These are phyloP conservation scores for Suillus alpinus DNA, from an alignment of 768 basidiomycete species.

Conservation along the genomic window DNA sequence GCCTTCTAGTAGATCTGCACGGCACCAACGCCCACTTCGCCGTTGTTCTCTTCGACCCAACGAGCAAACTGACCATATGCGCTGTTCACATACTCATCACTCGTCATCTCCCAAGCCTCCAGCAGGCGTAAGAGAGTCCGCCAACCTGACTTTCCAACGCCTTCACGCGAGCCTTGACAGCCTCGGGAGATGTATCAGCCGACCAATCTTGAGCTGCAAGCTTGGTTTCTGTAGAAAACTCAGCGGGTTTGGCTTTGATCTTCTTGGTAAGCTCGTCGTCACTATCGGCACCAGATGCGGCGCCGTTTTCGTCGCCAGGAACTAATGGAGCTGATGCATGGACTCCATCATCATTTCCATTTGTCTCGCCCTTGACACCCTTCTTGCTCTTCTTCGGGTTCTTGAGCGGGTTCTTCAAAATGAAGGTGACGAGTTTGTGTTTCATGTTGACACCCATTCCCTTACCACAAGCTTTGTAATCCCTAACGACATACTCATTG, in stretches of 20 bases:
- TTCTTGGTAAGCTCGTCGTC: constrained; percentile 86
- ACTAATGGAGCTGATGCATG: constrained; percentile 36
- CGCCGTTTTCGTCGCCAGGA: constrained; percentile 43
- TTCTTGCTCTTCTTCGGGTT: constrained; percentile 66
- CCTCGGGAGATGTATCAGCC: constrained; percentile 84
- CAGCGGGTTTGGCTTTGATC: no score
- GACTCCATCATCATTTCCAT: constrained; percentile 46
- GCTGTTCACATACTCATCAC: constrained; percentile 82
- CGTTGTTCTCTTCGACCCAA: constrained; percentile 78
- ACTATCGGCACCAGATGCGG: constrained; percentile 44
- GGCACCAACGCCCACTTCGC: constrained; percentile 32
- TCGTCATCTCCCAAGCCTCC: constrained; percentile 68
- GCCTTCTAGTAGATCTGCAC: constrained; percentile 83
- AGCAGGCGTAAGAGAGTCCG: constrained; percentile 34
- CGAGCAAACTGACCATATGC: constrained; percentile 80
- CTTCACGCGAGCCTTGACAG: constrained; percentile 78
- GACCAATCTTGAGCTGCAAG: constrained; percentile 84
- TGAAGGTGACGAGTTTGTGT: constrained; percentile 96
- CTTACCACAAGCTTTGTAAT: constrained; percentile 98
- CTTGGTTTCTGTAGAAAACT: constrained; percentile 59
- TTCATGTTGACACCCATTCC: constrained; percentile 85
- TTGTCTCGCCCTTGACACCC: constrained; percentile 33
- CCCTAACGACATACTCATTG: constrained; percentile 83
- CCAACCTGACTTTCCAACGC: constrained; percentile 64
- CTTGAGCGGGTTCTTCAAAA: constrained; percentile 95